Evolutionary conservation across 2,329 filamentous ascomycete species (phyloP).

Genomic region (Elsinoe australis): DNA sequence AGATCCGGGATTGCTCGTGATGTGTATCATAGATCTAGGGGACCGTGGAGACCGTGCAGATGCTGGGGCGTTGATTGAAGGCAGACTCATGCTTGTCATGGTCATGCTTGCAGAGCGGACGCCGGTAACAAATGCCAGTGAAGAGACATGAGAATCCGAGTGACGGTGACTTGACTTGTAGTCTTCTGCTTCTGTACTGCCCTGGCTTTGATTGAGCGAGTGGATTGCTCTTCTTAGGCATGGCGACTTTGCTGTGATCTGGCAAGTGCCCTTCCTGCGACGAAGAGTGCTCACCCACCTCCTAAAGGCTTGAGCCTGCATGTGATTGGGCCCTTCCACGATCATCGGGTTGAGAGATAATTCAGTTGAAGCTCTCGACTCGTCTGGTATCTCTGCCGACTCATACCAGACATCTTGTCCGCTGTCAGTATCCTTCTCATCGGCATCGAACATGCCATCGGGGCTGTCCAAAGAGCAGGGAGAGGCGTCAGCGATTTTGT

Average conservation of each 20-base stretch:
- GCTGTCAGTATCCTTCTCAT: not conserved
- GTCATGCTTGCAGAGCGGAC: conserved; percentile 77
- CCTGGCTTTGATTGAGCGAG: conserved; percentile 14
- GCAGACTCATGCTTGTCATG: conserved; percentile 62
- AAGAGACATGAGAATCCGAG: conserved; percentile 58
- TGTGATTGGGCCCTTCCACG: not conserved
- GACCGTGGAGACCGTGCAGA: conserved; percentile 45
- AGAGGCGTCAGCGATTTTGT: not conserved
- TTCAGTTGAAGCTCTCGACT: too few species aligned
- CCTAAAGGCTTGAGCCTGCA: conserved; percentile 47
- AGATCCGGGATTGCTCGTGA: conserved; percentile 51
- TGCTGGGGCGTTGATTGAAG: conserved; percentile 52
- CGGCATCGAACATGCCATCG: conserved; percentile 5
- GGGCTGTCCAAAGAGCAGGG: too few species aligned
- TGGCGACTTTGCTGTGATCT: conserved; percentile 30
- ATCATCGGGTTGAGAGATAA: too few species aligned
- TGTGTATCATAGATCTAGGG: conserved; percentile 51
- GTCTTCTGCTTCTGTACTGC: not conserved
- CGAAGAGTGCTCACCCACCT: conserved; percentile 68
- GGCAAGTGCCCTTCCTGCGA: conserved; percentile 43
- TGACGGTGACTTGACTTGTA: conserved; percentile 30
- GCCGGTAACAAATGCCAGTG: conserved; percentile 69
- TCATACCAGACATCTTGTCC: not conserved
- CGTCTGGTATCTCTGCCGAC: too few species aligned
- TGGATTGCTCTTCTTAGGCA: conserved; percentile 23